A percentile compares a stretch with the other conserved stretches of the same genome.
Evolutionary conservation across 169 alveolate species (phyloP).

Genomic region (Plasmodium adleri): DNA sequence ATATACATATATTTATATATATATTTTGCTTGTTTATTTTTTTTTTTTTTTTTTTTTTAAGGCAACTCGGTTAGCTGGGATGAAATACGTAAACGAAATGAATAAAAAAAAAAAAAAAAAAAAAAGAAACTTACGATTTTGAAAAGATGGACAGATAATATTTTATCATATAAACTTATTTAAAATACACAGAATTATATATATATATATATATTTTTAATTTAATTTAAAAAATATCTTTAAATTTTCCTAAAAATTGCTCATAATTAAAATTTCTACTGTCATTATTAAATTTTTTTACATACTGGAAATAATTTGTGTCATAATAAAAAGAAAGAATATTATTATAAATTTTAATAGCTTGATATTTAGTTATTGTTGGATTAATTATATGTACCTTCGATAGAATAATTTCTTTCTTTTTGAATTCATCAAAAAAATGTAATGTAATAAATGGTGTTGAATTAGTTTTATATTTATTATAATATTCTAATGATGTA

Average conservation of each 20-base stretch:
- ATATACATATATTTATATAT: background rate
- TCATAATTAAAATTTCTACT: constrained; percentile 69
- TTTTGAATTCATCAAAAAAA: constrained; percentile 70
- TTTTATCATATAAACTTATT: background rate
- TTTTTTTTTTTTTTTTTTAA: background rate
- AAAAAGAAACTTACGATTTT: background rate
- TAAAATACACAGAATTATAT: too few species aligned
- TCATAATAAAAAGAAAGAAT: constrained; percentile 61
- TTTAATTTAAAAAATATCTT: constrained; percentile 40
- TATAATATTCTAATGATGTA: constrained; percentile 37
- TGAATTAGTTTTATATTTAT: constrained; percentile 41
- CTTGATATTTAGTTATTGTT: constrained; percentile 50
- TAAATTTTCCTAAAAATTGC: constrained; percentile 22
- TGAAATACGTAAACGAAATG: constrained; percentile 56
- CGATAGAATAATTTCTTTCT: constrained; percentile 56
- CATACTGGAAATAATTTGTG: constrained; percentile 54
- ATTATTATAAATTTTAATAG: constrained; percentile 50
- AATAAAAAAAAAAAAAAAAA: constrained; percentile 4
- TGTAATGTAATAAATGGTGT: constrained; percentile 58
- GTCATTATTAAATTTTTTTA: constrained; percentile 57
- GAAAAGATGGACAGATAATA: background rate
- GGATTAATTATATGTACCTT: constrained; percentile 39
- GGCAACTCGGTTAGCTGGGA: constrained; percentile 68
- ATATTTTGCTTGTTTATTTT: too few species aligned
- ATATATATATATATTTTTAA: too few species aligned